Evolutionary conservation across 257 asterid genomes (phyloP).

Genomic region (Rehmannia glutinosa): DNA sequence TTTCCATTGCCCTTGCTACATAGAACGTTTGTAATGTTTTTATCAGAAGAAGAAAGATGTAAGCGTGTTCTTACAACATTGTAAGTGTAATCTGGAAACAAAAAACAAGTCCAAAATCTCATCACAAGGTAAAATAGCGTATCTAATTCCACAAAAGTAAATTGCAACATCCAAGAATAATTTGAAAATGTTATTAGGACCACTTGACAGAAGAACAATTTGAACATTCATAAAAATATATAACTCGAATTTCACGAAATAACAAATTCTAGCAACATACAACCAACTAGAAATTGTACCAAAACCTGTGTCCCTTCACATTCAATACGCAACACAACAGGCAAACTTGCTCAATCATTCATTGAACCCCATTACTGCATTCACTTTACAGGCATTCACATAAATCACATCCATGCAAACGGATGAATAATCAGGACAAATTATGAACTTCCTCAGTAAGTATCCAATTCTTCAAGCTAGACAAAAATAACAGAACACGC

Average conservation of each 20-base stretch:
- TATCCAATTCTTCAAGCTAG: background rate
- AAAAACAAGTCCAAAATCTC: background rate
- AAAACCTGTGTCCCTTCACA: no score
- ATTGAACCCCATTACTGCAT: no score
- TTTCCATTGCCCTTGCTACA: slow-evolving; percentile 27
- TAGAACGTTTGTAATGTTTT: slow-evolving; percentile 8
- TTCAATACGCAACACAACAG: no score
- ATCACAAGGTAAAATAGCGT: background rate
- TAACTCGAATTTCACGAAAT: background rate
- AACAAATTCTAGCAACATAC: no score
- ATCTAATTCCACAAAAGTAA: background rate
- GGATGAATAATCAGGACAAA: background rate
- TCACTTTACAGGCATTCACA: no score
- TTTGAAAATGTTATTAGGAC: no score
- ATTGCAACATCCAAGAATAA: background rate
- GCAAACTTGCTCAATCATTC: no score
- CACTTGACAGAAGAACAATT: background rate
- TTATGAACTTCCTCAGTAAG: background rate
- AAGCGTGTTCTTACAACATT: background rate
- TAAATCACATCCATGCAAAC: background rate
- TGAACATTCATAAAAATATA: background rate
- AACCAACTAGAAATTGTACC: background rate
- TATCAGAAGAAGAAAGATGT: slow-evolving; percentile 3
- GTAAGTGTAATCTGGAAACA: background rate
- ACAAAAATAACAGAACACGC: background rate